A percentile compares a stretch with the other conserved stretches of the same genome.
Evolutionary conservation across 2,329 filamentous ascomycete genomes (phyloP).

Genomic region (Didymella sp.): DNA sequence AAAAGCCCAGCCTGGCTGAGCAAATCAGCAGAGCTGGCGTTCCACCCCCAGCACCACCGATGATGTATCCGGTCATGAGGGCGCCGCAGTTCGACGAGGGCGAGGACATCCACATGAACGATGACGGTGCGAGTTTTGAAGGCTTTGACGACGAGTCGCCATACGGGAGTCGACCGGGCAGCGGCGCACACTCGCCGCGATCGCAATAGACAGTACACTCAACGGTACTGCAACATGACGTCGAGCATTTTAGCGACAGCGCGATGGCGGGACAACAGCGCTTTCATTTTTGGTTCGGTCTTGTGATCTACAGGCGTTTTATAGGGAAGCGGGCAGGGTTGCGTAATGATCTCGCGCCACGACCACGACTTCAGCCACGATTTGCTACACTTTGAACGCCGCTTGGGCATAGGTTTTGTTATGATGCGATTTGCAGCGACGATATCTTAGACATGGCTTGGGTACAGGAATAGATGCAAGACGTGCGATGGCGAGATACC

Average conservation of each 20-base stretch:
- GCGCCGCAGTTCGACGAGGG: constrained; percentile 28
- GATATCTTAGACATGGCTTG: constrained; percentile 17
- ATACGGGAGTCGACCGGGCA: constrained; percentile 33
- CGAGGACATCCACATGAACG: constrained; percentile 40
- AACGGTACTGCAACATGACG: neutral
- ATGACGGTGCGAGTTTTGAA: constrained; percentile 41
- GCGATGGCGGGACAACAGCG: neutral
- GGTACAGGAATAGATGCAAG: constrained; percentile 17
- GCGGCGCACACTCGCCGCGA: constrained; percentile 31
- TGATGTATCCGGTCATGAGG: constrained; percentile 33
- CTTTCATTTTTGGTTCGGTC: neutral
- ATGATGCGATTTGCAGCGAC: constrained; percentile 20
- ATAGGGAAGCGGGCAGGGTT: constrained; percentile 12
- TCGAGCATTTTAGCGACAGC: constrained; percentile 13
- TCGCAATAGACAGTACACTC: constrained; percentile 19
- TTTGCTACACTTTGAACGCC: constrained; percentile 13
- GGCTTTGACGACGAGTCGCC: constrained; percentile 41
- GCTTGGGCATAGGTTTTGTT: neutral
- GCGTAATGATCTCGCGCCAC: constrained; percentile 22
- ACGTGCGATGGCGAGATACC: constrained; percentile 11
- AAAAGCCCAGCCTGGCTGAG: constrained; percentile 52
- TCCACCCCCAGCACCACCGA: constrained; percentile 40
- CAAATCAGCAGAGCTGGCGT: constrained; percentile 50
- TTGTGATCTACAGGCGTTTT: constrained; percentile 10
- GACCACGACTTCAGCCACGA: constrained; percentile 19